A percentile compares a stretch with the other conserved stretches of the same genome.
phyloP scores from a whole-genome alignment of 345 rosid genomes.

The Draba incana region DNA sequence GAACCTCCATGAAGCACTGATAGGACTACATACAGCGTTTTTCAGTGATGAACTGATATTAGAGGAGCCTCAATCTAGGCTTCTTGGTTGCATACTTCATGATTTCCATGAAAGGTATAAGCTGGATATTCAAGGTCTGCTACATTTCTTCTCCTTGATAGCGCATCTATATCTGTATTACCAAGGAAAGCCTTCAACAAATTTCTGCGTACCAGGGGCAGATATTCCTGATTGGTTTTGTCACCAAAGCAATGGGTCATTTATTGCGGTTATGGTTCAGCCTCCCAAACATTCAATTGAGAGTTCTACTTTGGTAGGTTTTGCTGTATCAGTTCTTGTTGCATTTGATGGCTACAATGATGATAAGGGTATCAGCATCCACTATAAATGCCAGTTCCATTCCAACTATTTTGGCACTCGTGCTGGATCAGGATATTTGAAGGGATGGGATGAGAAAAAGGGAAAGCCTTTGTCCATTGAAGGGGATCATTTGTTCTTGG shows the following conservation, averaged over 20 bases:
- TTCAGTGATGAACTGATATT: slow-evolving; percentile 8
- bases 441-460: slow-evolving; percentile 24
- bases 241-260: slow-evolving; percentile 17
- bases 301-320: slow-evolving; percentile 22
- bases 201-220: slow-evolving; percentile 11
- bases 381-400: slow-evolving; percentile 5
- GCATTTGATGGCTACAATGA: slow-evolving; percentile 21
- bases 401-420: neutral
- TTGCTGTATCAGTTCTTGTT: slow-evolving; percentile 24
- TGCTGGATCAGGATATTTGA: slow-evolving; percentile 19
- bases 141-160: slow-evolving; percentile 18
- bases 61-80: neutral
- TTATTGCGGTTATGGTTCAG: neutral
- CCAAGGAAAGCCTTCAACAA: slow-evolving; percentile 29
- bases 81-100: slow-evolving; percentile 20
- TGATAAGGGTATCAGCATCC: slow-evolving; percentile 23
- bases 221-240: slow-evolving; percentile 30
- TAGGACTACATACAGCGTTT: slow-evolving; percentile 13
- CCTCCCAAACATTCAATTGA: neutral
- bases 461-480: slow-evolving; percentile 11
- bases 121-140: slow-evolving; percentile 7
- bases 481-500: slow-evolving; percentile 29
- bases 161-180: slow-evolving; percentile 26
- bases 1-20: slow-evolving; percentile 22
- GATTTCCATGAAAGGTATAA: slow-evolving; percentile 15